Base-by-base conservation (phyloP, 2,329 filamentous ascomycete species). In the Coniochaeta ligniaria region DNA sequence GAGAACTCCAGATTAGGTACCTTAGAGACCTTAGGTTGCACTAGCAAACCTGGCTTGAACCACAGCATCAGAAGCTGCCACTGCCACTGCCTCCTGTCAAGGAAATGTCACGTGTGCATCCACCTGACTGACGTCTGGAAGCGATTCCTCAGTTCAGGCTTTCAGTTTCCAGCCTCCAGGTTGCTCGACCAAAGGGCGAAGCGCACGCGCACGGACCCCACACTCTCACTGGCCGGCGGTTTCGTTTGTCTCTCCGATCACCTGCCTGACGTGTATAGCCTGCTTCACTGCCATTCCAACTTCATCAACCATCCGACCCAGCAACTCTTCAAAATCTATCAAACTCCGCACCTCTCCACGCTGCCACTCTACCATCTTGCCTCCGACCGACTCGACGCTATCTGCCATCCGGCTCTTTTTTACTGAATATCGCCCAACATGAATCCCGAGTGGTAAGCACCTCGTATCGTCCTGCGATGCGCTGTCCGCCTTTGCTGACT, bases 391-490 rank as follows among this genome's bases (percentile, higher is more conserved):
- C 28, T 50, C 22, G 38, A 59, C 31, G 33, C 41, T 9, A 31
- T 31, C 41, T 33, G 14, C 41, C 6, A 16, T 28, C 31, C 14
- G 2, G 36, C 20, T 20, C 35, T 24, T n/a, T 56, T 52, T 35
- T 43, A 22, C 41, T 57, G 60, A 41, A 45, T 57, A 58, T 63
- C 65, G 63, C 72, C 73, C 83, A 91, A 71, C 74, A 95, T 95
- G 91, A 95, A 95, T 84, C 91, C 91, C 75, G 91, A 95, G 91
- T 95, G 84, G 91, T 95, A 87, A 75, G 90, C 87, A 66, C 63
- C 66, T 66, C 63, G 68, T 65, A 60, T 65, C 47, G 14, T 58
- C 16, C 60, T 52, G 59, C 61, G 62, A 55, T 54, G 50, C 60
- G 64, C 65, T 67, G 66, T 67, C 62, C 61, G 60, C 60, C 52